Evolutionary conservation across 192 early-diverging fungal species (phyloP), one percentile per base, ranked within the genome.

Genomic region (Umbelopsis vinacea): DNA sequence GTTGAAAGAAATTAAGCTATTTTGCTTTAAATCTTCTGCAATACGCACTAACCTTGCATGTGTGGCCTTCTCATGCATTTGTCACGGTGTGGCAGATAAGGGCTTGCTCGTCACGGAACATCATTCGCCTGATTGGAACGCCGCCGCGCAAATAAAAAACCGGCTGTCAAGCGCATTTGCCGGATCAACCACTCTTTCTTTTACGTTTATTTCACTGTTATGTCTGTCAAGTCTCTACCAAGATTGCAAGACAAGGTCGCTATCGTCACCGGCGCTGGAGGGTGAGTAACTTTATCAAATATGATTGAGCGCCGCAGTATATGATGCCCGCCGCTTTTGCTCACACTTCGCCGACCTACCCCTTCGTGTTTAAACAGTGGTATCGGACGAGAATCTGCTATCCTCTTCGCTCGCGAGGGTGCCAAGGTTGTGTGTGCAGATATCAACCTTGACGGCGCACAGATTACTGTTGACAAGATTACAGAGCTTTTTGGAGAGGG

Each of bases 331-430:
- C 67, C 5, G 23, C 8, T 45, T 43, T 45, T 68, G 40, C n/a
- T 37, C 10, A 45, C 68, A 46, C 14, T 4, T 14, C 24, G 7
- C 26, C 24, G 8, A 29, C 66, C 68, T 66, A 22, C 15, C 52
- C 45, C 17, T 52, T 7, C 12, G 26, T 10, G 23, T 7, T 7
- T 8, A 50, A 40, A 71, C 67, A 94, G 92, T 81, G 92, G 93
- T 69, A 93, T 95, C 69, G 93, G 93, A 52, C 85, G 87, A 66
- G 91, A 95, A 76, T 81, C 93, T 0, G 80, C 87, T 15, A 71
- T 90, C 52, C 79, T 95, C 29, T 93, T 93, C 78, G 93, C 91
- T 7, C 85, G 86, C 7, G 90, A 95, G 85, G 93, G 92, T 24
- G 90, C 90, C 37, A 83, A 89, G 40, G 90, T 95, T 14, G 90